Base-by-base conservation (phyloP, 2,329 filamentous ascomycete species). In the Venturia carpophila region DNA sequence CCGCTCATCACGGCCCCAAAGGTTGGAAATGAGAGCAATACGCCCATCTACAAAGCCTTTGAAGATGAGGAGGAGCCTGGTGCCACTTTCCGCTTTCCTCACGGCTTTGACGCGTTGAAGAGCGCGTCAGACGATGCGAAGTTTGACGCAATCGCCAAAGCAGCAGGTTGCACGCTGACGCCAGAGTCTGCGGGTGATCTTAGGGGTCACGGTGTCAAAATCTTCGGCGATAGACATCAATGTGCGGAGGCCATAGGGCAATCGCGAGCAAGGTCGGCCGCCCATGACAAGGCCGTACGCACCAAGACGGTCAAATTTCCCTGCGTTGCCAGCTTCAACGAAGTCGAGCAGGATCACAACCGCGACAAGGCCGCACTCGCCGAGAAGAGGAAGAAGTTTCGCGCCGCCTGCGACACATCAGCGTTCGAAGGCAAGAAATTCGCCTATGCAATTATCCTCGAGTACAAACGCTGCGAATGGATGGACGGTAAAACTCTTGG, bases 401-500 rank as follows among this genome's bases (percentile, higher is more conserved):
- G 30, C 27, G 30, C 30, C 52, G 27, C 37, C 47, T 21, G n/a
- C 4, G 47, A 52, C 6, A 27, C 47, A 7, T 27, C 9, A 27
- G 47, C 47, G 5, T 9, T 52, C n/a, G 21, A 27, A 27, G 24
- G 47, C 7, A 58, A 37, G 52, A 37, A 15, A 11, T 58, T 58
- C 30, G 27, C 30, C 3, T 7, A 34, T 27, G 52, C 52, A n/a
- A 42, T 17, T 17, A 27, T 43, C n/a, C 27, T 61, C 21, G n/a
- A 61, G 6, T 61, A 30, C 39, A 43, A 61, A 10, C 17, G 15
- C 7, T 41, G 27, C 15, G 60, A 52, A 6, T 65, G 64, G 64
- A 41, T 21, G 15, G 13, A 64, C 24, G 56, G 21, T 13, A 56
- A 65, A 10, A 56, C 49, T n/a, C 56, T 65, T 19, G 64, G 64